A percentile compares a stretch with the other conserved stretches of the same genome.
phyloP scores from a whole-genome alignment of 73 alveolate genomes.

The Uronychia binucleata region DNA sequence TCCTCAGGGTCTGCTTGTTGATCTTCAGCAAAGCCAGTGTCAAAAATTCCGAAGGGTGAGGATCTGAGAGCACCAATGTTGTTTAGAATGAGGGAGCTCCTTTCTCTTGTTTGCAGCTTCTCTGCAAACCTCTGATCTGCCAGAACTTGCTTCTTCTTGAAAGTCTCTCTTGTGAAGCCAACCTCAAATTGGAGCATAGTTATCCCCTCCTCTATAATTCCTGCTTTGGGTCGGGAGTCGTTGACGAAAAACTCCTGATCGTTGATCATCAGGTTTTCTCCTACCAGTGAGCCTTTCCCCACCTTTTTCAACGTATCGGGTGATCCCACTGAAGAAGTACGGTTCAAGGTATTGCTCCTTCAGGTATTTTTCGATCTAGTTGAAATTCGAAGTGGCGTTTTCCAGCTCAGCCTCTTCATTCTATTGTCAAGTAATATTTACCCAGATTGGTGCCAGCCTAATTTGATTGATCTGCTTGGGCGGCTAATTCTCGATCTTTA shows the following conservation, averaged over 20 bases:
- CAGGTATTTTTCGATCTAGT: slow-evolving; percentile 7
- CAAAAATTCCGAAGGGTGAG: too few relatives aligned
- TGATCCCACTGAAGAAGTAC: slow-evolving; percentile 13
- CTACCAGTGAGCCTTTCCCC: not conserved
- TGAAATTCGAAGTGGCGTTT: slow-evolving; percentile 5
- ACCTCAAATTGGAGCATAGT: slow-evolving; percentile 36
- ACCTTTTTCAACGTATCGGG: slow-evolving; percentile 24
- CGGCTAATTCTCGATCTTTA: slow-evolving; percentile 27
- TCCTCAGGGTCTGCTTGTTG: not conserved
- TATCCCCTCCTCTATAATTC: slow-evolving; percentile 16
- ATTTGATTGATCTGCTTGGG: slow-evolving; percentile 29
- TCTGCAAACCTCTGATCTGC: slow-evolving; percentile 51
- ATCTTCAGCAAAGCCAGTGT: not conserved
- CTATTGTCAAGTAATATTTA: not conserved
- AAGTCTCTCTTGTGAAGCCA: slow-evolving; percentile 35
- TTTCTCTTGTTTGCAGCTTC: slow-evolving; percentile 27
- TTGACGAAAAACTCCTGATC: slow-evolving; percentile 31
- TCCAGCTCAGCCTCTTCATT: not conserved
- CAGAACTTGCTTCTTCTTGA: slow-evolving; percentile 30
- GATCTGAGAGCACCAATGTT: not conserved
- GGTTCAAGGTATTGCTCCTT: slow-evolving; percentile 9
- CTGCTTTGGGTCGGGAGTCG: slow-evolving; percentile 45
- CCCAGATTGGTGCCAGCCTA: slow-evolving; percentile 54
- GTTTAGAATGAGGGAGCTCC: not conserved
- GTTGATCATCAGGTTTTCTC: slow-evolving; percentile 31